Evolutionary conservation across 1,284 basidiomycete genomes (phyloP).

Genomic region (Phlebopus sp.): DNA sequence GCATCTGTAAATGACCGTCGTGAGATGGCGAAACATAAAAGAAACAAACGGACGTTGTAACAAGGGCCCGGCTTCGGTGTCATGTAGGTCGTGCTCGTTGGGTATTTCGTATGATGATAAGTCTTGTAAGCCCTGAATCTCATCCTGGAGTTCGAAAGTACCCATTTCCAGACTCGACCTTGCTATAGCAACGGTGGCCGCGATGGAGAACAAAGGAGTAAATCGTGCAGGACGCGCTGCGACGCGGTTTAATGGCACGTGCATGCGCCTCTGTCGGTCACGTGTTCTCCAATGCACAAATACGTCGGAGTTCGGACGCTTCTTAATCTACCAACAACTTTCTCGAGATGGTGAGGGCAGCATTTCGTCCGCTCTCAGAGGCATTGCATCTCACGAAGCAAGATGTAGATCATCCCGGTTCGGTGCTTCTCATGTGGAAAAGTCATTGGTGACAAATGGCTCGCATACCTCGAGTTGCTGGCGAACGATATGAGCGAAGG

Average conservation of each 20-base stretch:
- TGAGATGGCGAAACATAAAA: conserved; percentile 1
- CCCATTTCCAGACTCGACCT: conserved; percentile 14
- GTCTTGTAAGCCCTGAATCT: conserved; percentile 46
- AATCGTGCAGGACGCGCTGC: conserved; percentile 6
- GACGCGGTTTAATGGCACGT: conserved; percentile 4
- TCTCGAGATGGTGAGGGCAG: conserved; percentile 25
- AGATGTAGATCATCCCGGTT: conserved; percentile 78
- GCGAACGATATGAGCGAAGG: conserved; percentile 82
- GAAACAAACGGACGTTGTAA: conserved; percentile 28
- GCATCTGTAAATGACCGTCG: conserved; percentile 46
- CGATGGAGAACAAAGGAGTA: neutral
- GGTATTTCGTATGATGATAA: conserved; percentile 42
- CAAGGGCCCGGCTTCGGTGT: conserved; percentile 37
- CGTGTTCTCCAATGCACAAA: conserved; percentile 10
- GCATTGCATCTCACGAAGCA: neutral
- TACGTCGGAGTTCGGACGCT: too few relatives aligned
- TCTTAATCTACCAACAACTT: too few relatives aligned
- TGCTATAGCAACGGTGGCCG: conserved; percentile 2
- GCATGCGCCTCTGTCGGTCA: conserved; percentile 6
- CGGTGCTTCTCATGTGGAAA: conserved; percentile 92
- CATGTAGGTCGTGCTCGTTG: conserved; percentile 47
- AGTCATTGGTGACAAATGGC: conserved; percentile 93
- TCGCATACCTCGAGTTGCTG: conserved; percentile 76
- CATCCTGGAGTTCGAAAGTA: conserved; percentile 49
- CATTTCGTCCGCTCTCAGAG: neutral